Base-by-base conservation (phyloP, 257 asterid species). In the Knoxia roxburghii region DNA sequence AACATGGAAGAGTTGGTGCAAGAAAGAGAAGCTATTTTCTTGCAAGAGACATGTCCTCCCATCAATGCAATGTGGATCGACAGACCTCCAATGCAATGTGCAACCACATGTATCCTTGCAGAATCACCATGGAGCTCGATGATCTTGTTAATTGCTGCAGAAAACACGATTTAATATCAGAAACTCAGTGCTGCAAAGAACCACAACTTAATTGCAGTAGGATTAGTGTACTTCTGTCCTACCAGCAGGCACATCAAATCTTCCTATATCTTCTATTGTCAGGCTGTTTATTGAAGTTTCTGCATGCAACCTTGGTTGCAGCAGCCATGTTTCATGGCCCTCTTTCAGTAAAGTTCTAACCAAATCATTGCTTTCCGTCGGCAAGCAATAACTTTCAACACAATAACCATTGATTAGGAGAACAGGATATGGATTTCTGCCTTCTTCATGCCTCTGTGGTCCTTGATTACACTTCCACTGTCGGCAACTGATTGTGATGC, bases 1-100 rank as follows among this genome's bases (percentile, higher is more conserved):
- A 78, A 85, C 87, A 85, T 82, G 21, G 86, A 82, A 35, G 87
- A 82, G 72, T 76, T 85, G 52, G 84, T 79, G 54, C 87, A 85
- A 23, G 86, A 77, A 35, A 85, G 46, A 7, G 90, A 85, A 61
- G 87, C 84, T 56, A 80, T 78, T 27, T 33, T 69, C 43, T 72
- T 68, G 43, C 86, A 72, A 13, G 80, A 78, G 21, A 80, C 75
- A 57, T 75, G 67, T 40, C 86, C 87, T 58, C 90, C 87, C 90
- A 85, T 80, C 2, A 85, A 40, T 11, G 87, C 75, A 40, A 85
- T 82, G 61, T 85, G 87, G 68, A 69, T 61, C 48, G 86, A 79
- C 15, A 85, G 66, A 55, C 87, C 87, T 56, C 87, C 87, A 30
- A 85, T 68, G 57, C 87, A 85, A 56, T 85, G 87, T 15, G 80